Evolutionary conservation across 2,329 filamentous ascomycete species (phyloP).

Genomic region (Coleophoma cylindrospora): DNA sequence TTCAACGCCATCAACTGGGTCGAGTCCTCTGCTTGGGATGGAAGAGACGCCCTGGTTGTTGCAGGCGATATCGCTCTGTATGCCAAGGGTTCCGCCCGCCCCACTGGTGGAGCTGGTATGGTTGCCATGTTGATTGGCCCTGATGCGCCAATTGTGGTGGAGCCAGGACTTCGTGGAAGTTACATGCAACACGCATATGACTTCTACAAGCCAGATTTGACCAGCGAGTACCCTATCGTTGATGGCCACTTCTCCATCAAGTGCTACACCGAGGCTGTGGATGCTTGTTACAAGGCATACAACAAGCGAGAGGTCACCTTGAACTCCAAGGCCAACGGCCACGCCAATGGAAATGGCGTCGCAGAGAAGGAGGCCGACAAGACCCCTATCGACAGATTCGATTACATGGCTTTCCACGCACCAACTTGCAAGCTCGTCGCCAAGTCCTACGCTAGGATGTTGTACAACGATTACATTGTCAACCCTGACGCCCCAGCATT

Average conservation of each 20-base stretch:
- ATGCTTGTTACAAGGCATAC: conserved; percentile 78
- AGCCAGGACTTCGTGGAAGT: conserved; percentile 73
- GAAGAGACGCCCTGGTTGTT: conserved; percentile 74
- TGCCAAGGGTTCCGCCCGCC: conserved; percentile 76
- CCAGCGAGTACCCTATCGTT: conserved; percentile 82
- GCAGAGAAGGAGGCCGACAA: conserved; percentile 34
- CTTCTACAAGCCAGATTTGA: conserved; percentile 86
- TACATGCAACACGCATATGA: conserved; percentile 85
- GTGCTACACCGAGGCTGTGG: conserved; percentile 78
- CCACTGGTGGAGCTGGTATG: conserved; percentile 74
- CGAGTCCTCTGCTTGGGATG: conserved; percentile 83
- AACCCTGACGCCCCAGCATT: conserved; percentile 65
- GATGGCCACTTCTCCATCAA: conserved; percentile 78
- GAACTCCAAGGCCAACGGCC: conserved; percentile 46
- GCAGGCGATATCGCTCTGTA: conserved; percentile 82
- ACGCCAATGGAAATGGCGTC: conserved; percentile 40
- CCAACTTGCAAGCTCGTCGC: conserved; percentile 84
- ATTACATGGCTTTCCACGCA: conserved; percentile 78
- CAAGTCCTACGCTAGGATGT: conserved; percentile 77
- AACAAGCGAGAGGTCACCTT: conserved; percentile 64
- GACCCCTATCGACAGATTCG: conserved; percentile 72
- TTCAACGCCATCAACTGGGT: conserved; percentile 84
- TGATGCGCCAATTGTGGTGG: conserved; percentile 69
- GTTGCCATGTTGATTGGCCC: conserved; percentile 77
- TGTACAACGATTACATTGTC: conserved; percentile 81